These are phyloP conservation scores for Tuber microsphaerosporum DNA, from an alignment of 495 filamentous ascomycete species.

Conservation along the genomic window DNA sequence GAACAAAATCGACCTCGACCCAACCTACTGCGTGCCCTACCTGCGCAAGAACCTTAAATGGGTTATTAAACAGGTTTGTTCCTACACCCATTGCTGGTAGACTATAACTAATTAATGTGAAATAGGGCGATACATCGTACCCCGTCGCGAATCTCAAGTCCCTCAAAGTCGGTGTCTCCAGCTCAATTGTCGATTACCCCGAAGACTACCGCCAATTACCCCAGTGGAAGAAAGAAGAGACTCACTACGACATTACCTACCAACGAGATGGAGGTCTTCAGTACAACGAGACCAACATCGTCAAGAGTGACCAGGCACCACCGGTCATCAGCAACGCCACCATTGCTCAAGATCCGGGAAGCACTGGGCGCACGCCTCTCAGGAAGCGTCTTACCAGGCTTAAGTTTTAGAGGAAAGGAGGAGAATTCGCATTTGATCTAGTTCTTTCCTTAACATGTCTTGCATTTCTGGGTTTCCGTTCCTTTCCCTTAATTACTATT, in stretches of 20 bases:
- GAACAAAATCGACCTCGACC: slow-evolving; percentile 14
- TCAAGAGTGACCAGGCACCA: slow-evolving; percentile 19
- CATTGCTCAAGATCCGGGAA: background rate
- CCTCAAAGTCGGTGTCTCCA: slow-evolving; percentile 36
- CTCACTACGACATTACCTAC: slow-evolving; percentile 38
- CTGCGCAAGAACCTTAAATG: slow-evolving; percentile 29
- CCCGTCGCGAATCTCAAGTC: slow-evolving; percentile 26
- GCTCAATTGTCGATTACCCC: slow-evolving; percentile 26
- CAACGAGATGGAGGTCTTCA: slow-evolving; percentile 31
- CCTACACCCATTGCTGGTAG: background rate
- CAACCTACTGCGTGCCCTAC: slow-evolving; percentile 23
- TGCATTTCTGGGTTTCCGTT: background rate
- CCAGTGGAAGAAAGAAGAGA: slow-evolving; percentile 21
- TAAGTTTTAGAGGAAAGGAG: background rate
- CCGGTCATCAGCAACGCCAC: slow-evolving; percentile 13
- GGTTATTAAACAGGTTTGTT: slow-evolving; percentile 34
- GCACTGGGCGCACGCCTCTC: background rate
- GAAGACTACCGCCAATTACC: slow-evolving; percentile 28
- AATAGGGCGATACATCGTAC: slow-evolving; percentile 19
- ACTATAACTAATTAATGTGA: slow-evolving; percentile 8
- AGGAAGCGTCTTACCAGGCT: background rate
- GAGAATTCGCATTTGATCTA: background rate
- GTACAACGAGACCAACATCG: slow-evolving; percentile 26
- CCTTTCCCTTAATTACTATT: background rate
- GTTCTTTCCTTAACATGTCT: background rate